Base-by-base conservation (phyloP, 768 basidiomycete genomes). In the Dictyophora rubrovolvata region DNA sequence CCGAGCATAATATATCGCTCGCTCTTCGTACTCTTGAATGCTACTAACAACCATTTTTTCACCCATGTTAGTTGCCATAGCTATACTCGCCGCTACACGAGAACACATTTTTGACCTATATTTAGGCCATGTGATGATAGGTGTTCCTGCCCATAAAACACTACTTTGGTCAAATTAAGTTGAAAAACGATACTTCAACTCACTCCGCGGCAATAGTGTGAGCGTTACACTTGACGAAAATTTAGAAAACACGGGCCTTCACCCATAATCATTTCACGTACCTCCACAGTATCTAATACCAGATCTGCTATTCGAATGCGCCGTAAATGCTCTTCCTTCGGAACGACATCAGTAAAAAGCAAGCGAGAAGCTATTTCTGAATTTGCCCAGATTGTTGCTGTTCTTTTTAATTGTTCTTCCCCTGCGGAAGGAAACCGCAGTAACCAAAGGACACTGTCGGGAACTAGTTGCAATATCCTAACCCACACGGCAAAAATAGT, bases 251-350 rank as follows among this genome's bases (percentile, higher is more conserved):
- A 21, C 10, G n/a, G 47, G 42, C 21, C 21, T 17, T 33, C 42
- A n/a, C n/a, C n/a, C n/a, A 59, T 28, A 37, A 23, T 47, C 14
- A 47, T n/a, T 49, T 9, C 53, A 59, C 73, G 12, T 42, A 76
- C 78, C 72, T 80, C 79, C 6, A 74, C 73, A 2, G 79, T 80
- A 63, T 80, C 79, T n/a, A 80, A 68, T 61, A 79, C 75, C 9
- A 80, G 67, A 61, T 80, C 79, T 4, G 75, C 74, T n/a, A 77
- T 74, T 21, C 78, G 67, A 9, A 72, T 74, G 35, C 79, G 74
- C 52, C 69, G 63, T 52, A 80, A 72, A 61, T 80, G 79, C 1
- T 67, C 65, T 34, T 76, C 74, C 66, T 80, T 80, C 47, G 68
- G 65, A 5, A 76, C 72, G 22, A 80, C 76, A 51, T 80, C 76